Evolutionary conservation across 371 early-diverging fungal genomes (phyloP), one percentile per base, ranked within the genome.

Genomic region (Gilbertella persicaria): DNA sequence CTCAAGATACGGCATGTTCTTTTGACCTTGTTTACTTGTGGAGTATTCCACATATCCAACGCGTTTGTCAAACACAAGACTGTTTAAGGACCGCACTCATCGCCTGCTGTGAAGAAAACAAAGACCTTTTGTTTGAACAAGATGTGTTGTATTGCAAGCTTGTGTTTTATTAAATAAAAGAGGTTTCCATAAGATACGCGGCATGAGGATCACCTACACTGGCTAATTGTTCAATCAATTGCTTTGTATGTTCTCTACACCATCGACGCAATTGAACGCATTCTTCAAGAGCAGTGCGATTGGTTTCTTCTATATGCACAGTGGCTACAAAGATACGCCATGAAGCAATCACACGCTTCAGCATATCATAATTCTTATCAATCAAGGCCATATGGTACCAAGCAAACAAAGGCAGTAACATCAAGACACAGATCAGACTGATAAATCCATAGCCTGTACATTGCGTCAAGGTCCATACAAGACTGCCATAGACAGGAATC

Each of bases 301-400:
- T 64, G 24, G 48, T 47, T 17, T 53, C 53, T 41, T 52, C 58
- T 4, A 52, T 45, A 50, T 56, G 48, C 2, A 60, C 46, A 25
- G 73, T 50, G 10, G 80, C 77, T n/a, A 69, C 54, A 45, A 72
- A 76, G 20, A 76, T 72, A 9, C 77, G 62, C 73, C 77, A 79
- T 1, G 77, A 69, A 0, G 77, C 75, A 39, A 72, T 62, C 5
- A 73, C 65, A 19, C 67, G 59, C 38, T 79, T 76, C 29, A 67
- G 25, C 62, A 69, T 66, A 42, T 79, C 77, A 39, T 79, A 79
- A 10, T 77, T 74, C 28, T 68, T 71, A 52, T 79, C 80, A 5
- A 79, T 60, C 33, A 76, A 47, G 0, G 72, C 64, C 70, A 76
- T 74, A 51, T 79, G 80, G 50, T 79, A 76, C 67, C 72, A 69